phyloP scores from a whole-genome alignment of 176 grass and related monocot species.

The Eragrostis nindensis region DNA sequence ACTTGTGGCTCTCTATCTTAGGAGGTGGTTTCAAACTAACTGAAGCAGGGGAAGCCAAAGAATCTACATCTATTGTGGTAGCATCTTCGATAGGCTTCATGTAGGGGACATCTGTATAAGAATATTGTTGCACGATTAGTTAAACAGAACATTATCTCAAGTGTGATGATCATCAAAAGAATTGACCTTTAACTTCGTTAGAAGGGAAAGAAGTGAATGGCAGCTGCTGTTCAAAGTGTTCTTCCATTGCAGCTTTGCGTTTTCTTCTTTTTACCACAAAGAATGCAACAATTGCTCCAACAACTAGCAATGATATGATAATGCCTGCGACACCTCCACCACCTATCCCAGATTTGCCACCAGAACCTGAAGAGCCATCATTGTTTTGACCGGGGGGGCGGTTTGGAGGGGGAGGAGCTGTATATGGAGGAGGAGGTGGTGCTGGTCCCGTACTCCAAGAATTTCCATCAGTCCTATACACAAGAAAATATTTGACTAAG shows the following conservation, averaged over 20 bases:
- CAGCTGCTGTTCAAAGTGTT: conserved; percentile 73
- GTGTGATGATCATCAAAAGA: conserved; percentile 8
- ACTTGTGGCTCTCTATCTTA: conserved; percentile 70
- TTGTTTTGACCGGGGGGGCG: conserved; percentile 57
- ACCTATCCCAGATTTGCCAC: conserved; percentile 70
- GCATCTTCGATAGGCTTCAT: conserved; percentile 59
- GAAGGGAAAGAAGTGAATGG: conserved; percentile 71
- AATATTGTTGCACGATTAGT: conserved; percentile 22
- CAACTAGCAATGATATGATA: conserved; percentile 75
- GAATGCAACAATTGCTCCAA: conserved; percentile 74
- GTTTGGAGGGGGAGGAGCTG: conserved; percentile 74
- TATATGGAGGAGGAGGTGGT: conserved; percentile 88
- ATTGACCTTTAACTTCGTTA: conserved; percentile 76
- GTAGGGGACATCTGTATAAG: conserved; percentile 56
- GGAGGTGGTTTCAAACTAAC: conserved; percentile 77
- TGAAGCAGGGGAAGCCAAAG: conserved; percentile 54
- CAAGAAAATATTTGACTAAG: conserved; percentile 31
- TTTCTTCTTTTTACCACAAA: conserved; percentile 77
- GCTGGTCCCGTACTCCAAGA: conserved; percentile 87
- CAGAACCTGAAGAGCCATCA: conserved; percentile 52
- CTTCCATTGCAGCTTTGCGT: conserved; percentile 45
- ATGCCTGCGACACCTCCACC: conserved; percentile 85
- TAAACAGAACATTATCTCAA: conserved; percentile 23
- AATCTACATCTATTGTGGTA: conserved; percentile 51
- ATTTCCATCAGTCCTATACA: conserved; percentile 83